Conservation (phyloP, 176 grass and related monocot species). For the Juncus inflexus region DNA sequence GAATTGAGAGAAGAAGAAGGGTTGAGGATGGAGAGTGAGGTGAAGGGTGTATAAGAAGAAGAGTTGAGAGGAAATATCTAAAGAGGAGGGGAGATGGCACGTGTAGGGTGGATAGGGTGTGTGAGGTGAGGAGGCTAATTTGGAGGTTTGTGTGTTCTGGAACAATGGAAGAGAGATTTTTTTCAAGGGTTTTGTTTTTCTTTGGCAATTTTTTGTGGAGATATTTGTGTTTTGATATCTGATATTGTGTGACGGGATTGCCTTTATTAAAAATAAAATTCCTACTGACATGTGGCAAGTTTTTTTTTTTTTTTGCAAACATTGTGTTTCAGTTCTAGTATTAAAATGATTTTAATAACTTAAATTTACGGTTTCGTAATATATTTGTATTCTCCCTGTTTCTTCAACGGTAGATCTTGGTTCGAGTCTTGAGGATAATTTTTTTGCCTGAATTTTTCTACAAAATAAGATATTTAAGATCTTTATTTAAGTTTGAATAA, state of each 20-base stretch:
- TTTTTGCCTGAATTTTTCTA: no score
- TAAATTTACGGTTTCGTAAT: no score
- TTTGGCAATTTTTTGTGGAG: not conserved
- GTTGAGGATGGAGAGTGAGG: not conserved
- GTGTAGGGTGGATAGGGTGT: slow-evolving; percentile 25
- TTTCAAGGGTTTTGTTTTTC: not conserved
- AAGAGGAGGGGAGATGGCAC: not conserved
- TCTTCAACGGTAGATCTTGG: no score
- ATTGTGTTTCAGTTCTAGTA: no score
- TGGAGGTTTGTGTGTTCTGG: not conserved
- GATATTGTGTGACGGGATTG: not conserved
- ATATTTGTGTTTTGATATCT: slow-evolving; percentile 1
- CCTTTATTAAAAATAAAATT: not conserved
- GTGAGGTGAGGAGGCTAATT: slow-evolving; percentile 30
- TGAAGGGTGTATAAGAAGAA: slow-evolving; percentile 34
- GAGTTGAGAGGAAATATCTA: slow-evolving; percentile 41
- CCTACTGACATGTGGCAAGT: not conserved
- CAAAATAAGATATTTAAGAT: no score
- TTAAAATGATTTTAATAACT: no score
- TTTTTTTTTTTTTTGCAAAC: not conserved
- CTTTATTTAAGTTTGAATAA: no score
- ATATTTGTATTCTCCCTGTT: no score
- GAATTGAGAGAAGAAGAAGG: not conserved
- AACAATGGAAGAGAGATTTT: slow-evolving; percentile 14
- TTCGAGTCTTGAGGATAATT: no score